Evolutionary conservation across 108 stramenopile genomes (phyloP), one percentile per base, ranked within the genome.

Genomic region (Stephanodiscus triporus): DNA sequence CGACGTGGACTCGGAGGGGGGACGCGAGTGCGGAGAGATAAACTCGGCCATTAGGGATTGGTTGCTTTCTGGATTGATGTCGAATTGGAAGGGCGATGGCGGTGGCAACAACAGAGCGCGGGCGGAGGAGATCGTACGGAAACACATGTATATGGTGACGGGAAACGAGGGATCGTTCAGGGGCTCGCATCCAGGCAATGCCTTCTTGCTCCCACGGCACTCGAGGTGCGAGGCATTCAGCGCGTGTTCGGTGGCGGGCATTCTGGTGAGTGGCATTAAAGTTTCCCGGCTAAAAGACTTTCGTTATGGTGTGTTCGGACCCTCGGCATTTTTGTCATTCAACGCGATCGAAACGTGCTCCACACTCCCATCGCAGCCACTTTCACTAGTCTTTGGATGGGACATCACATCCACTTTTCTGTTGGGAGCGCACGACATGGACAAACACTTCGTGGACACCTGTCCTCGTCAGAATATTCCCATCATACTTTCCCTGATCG

Each of bases 391-490:
- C 5, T 91, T 92, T 78, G 94, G 94, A 56, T 95, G 94, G 94
- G 62, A 84, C 13, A 66, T 86, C 4, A 81, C 81, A 0, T 58
- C 69, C 53, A 64, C 76, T 1, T 85, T 91, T 14, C 40, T 95
- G 2, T 42, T 70, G 16, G 94, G 91, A 26, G 94, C 91, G 9
- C 94, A 95, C 55, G 81, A 91, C 67, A 79, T 95, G 32, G 94
- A 95, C 67, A 16, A 26, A 11, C 94, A 95, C 68, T 92, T 95
- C 65, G 87, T 95, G 13, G 91, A 95, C 45, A 85, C 94, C 2
- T 90, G 87, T 79, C 91, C 91, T 9, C 58, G 94, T 64, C 94
- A 95, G 56, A 95, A 93, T 64, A 54, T 95, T 26, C 87, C 91
- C 11, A 75, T 92, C 5, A 57, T 95, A 34, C 57, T 95, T 59